phyloP scores from a whole-genome alignment of 208 protist species.

The Lotmaria passim region DNA sequence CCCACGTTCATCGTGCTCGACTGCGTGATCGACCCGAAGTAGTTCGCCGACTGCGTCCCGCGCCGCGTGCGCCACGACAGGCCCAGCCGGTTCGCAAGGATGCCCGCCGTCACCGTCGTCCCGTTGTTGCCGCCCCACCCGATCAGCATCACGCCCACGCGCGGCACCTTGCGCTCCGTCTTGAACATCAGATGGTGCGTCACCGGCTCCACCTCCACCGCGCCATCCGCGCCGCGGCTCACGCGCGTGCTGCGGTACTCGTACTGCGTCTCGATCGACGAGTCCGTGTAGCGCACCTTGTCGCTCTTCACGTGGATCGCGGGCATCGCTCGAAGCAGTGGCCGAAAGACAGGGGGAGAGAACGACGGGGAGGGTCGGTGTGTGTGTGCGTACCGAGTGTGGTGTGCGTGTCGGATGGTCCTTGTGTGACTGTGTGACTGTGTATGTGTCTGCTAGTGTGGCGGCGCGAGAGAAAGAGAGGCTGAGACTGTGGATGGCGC shows the following conservation, averaged over 20 bases:
- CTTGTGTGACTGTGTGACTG: no score
- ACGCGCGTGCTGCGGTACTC: slow-evolving; percentile 83
- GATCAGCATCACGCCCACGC: slow-evolving; percentile 95
- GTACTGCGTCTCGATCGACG: slow-evolving; percentile 83
- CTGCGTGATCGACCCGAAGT: slow-evolving; percentile 98
- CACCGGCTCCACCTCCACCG: slow-evolving; percentile 75
- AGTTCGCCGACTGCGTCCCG: slow-evolving; percentile 95
- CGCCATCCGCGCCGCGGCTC: slow-evolving; percentile 33
- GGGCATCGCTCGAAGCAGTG: no score
- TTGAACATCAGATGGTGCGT: slow-evolving; percentile 77
- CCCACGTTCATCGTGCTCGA: slow-evolving; percentile 95
- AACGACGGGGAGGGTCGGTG: no score
- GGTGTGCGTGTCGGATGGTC: no score
- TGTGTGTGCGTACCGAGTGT: not conserved
- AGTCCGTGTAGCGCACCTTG: slow-evolving; percentile 76
- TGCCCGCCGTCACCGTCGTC: slow-evolving; percentile 95
- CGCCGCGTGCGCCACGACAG: slow-evolving; percentile 95
- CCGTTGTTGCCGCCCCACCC: slow-evolving; percentile 99
- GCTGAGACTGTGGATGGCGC: no score
- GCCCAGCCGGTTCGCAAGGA: slow-evolving; percentile 95
- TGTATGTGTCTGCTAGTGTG: no score
- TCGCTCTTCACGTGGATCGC: slow-evolving; percentile 50
- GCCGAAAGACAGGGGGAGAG: not conserved
- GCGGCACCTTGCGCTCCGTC: slow-evolving; percentile 88
- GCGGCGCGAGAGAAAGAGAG: no score